These are phyloP conservation scores for Pythium phragmitis DNA, from an alignment of 352 stramenopile species.

Conservation along the genomic window DNA sequence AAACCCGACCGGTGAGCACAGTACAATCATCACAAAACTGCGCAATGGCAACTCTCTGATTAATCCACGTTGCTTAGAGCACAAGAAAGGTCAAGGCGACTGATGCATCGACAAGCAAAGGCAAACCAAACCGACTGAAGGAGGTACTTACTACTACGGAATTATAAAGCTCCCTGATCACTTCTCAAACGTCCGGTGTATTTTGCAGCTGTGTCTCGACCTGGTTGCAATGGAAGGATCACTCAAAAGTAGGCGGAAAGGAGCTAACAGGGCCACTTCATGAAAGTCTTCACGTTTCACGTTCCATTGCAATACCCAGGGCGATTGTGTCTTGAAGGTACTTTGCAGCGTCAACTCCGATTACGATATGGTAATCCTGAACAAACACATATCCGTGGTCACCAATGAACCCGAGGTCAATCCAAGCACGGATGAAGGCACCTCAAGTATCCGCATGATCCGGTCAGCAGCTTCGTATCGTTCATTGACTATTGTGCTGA, in stretches of 20 bases:
- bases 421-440: conserved; percentile 13
- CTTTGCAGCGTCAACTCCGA: conserved; percentile 22
- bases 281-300: not conserved
- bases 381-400: not conserved
- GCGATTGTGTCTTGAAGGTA: conserved; percentile 27
- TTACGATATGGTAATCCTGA: conserved; percentile 28
- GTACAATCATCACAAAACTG: not conserved
- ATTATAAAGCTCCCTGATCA: not conserved
- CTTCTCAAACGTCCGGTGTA: not conserved
- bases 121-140: conserved; percentile 20
- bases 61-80: not conserved
- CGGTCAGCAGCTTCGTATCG: conserved; percentile 64
- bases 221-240: conserved; percentile 25
- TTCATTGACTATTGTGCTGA: conserved; percentile 50
- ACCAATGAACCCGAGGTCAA: not conserved
- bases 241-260: conserved; percentile 15
- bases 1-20: not conserved
- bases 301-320: conserved; percentile 1
- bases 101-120: not conserved
- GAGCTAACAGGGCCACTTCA: not conserved
- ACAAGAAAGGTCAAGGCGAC: not conserved
- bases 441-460: conserved; percentile 80
- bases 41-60: not conserved
- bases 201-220: conserved; percentile 25
- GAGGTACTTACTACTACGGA: conserved; percentile 9